Percentiles rank a stretch among this genome's conserved stretches.
These are phyloP conservation scores for Jaapia argillacea DNA, from an alignment of 768 basidiomycete species.

Conservation along the genomic window DNA sequence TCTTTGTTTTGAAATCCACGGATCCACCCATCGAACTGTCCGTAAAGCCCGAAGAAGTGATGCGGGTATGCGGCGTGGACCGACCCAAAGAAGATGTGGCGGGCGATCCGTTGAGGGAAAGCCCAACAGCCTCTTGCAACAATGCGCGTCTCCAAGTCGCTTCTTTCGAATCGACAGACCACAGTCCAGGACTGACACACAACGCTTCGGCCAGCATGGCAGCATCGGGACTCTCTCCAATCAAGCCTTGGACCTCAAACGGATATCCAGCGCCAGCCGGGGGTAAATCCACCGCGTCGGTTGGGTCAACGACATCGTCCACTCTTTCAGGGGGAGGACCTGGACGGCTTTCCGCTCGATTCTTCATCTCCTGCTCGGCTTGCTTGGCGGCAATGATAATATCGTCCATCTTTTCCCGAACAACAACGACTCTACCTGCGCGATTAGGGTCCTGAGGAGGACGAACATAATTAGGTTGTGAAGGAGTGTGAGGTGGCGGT, in stretches of 20 bases:
- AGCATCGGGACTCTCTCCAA: conserved; percentile 67
- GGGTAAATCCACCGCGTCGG: conserved; percentile 74
- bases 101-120: conserved; percentile 53
- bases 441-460: conserved; percentile 27
- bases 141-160: conserved; percentile 71
- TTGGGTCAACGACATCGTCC: conserved; percentile 69
- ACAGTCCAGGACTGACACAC: conserved; percentile 50
- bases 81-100: conserved; percentile 36
- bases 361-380: conserved; percentile 62
- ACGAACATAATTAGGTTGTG: conserved; percentile 25
- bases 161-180: conserved; percentile 42
- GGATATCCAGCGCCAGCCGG: conserved; percentile 58
- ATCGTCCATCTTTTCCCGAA: conserved; percentile 74
- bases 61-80: no score
- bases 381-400: conserved; percentile 62
- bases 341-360: conserved; percentile 32
- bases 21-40: no score
- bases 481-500: conserved; percentile 26
- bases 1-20: not conserved
- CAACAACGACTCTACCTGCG: conserved; percentile 52
- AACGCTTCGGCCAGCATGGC: conserved; percentile 65
- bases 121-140: conserved; percentile 69
- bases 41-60: no score
- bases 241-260: conserved; percentile 67
- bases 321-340: conserved; percentile 26